phyloP scores from a whole-genome alignment of 345 rosid species.

The Syzygium jambos region DNA sequence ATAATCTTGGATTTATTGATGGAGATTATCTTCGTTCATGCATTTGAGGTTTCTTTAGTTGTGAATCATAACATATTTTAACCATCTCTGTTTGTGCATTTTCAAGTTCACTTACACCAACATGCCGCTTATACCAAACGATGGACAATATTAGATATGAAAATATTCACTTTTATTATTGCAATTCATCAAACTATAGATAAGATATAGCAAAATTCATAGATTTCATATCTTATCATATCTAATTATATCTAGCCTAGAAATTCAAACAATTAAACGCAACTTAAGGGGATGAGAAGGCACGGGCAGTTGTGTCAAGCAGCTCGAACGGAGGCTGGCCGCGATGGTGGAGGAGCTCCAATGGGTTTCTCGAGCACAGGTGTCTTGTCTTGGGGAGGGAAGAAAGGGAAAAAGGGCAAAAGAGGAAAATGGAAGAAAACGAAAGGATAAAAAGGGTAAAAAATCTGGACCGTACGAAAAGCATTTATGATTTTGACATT shows the following conservation, averaged over 20 bases:
- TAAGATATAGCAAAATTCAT: neutral
- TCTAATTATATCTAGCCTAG: rapidly evolving
- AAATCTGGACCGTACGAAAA: neutral
- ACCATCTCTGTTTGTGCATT: neutral
- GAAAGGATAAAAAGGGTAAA: neutral
- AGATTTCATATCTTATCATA: neutral
- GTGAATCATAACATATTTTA: neutral
- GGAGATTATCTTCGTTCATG: neutral
- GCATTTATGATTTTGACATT: neutral
- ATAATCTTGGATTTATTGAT: neutral
- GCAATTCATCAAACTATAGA: neutral
- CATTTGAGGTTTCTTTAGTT: neutral
- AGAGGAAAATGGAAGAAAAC: neutral
- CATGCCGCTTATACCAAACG: neutral
- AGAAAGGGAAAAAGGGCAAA: neutral
- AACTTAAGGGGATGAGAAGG: neutral
- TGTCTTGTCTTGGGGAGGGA: neutral
- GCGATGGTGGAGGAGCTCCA: neutral
- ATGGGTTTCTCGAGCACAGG: neutral
- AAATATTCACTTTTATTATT: neutral
- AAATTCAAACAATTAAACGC: rapidly evolving
- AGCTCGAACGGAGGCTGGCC: neutral
- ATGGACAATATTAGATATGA: neutral
- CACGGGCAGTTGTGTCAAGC: neutral
- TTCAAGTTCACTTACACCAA: neutral